Conservation (phyloP, 257 asterid genomes). For the Salvia hispanica region DNA sequence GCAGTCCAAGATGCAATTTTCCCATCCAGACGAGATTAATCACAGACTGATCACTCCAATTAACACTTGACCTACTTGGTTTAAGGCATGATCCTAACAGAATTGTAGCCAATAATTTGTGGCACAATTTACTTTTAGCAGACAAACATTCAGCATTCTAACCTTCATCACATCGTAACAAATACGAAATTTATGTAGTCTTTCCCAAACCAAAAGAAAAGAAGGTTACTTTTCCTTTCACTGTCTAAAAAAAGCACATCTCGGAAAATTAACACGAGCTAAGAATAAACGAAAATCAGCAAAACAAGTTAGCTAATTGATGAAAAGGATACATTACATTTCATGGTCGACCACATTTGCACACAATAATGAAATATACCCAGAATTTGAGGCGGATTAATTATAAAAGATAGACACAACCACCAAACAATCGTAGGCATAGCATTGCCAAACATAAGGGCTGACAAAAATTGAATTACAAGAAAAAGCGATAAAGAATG, state of each 20-base stretch:
- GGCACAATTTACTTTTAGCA: background rate
- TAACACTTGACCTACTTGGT: conserved; percentile 6
- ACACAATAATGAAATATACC: background rate
- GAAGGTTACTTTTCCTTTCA: background rate
- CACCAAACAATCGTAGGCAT: background rate
- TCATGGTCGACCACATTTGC: background rate
- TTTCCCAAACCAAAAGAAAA: background rate
- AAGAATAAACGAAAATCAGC: background rate
- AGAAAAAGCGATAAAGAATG: conserved; percentile 1
- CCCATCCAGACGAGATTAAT: background rate
- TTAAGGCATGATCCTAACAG: background rate
- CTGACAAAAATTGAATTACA: background rate
- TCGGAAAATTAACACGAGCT: conserved; percentile 6
- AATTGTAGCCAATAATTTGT: background rate
- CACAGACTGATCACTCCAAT: background rate
- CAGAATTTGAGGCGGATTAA: background rate
- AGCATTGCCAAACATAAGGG: background rate
- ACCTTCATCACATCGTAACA: background rate
- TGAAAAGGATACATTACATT: conserved; percentile 6
- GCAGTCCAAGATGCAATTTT: background rate
- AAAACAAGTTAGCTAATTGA: background rate
- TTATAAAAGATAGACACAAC: background rate
- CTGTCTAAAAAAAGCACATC: background rate
- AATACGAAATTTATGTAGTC: background rate
- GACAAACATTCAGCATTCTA: background rate